Base-by-base conservation (phyloP, 768 basidiomycete species). In the Termitomyces sp. region DNA sequence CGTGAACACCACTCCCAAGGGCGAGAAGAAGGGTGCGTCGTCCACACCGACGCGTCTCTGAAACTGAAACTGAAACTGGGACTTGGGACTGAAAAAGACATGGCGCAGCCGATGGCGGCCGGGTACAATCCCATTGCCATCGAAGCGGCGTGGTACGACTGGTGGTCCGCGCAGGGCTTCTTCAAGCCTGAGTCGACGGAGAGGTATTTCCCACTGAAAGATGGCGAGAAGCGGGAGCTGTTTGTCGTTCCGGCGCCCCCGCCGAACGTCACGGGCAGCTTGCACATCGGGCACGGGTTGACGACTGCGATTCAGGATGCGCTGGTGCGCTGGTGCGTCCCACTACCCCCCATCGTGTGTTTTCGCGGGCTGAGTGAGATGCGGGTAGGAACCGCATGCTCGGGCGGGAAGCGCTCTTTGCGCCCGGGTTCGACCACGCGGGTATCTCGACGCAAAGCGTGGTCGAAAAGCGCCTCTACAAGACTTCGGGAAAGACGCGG, bases 381-480 rank as follows among this genome's bases (percentile, higher is more conserved):
- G 30, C 56, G 52, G 1, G 55, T 55, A 94, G 92, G 93, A 93
- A 94, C 70, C 92, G 96, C 35, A 99, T 98, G 97, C 75, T 89
- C 41, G 96, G 96, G 1, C 91, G 87, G 73, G 92, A 92, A 10
- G 88, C 90, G 0, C 77, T 98, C 0, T 98, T 89, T 67, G 83
- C 87, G 2, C 97, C 97, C 0, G 97, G 97, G 16, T 99, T 95
- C 67, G 97, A 99, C 72, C 97, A 99, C 66, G 97, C 97, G 0
- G 95, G 96, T 57, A 98, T 99, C 60, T 95, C 95, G 0, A 98
- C 97, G 0, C 97, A 99, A 72, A 92, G 92, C 46, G 96, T 99
- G 16, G 96, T 98, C 1, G 97, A 98, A 71, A 94, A 93, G 70
- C 82, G 94, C 18, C 67, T 98, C 35, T 89, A 83, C 76, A 99